Percentiles rank a stretch among this genome's conserved stretches.
Conservation (phyloP, 176 grass and related monocot genomes). For the bread wheat (Triticum aestivum) region IWGSC_CS_RefSeq_v2.1 NC_057807.1:589682464-589682963, state of each 20-base stretch:
- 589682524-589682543: neutral
- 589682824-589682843: neutral
- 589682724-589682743: slow-evolving; percentile 28
- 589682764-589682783: slow-evolving; percentile 31
- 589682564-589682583: neutral
- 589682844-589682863: neutral
- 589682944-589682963: no score
- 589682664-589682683: neutral
- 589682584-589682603: no score
- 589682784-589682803: neutral
- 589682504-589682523: neutral
- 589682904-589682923: no score
- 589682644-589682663: slow-evolving; percentile 18
- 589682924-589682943: no score
- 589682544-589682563: neutral
- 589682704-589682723: slow-evolving; percentile 14
- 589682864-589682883: neutral
- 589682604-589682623: neutral
- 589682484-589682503: no score
- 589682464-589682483: neutral
- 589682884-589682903: no score
- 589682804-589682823: neutral
- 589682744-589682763: slow-evolving; percentile 44
- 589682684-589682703: slow-evolving; percentile 9
- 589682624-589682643: neutral